A percentile compares a stretch with the other conserved stretches of the same genome.
Evolutionary conservation across 2,329 filamentous ascomycete genomes (phyloP).

Genomic region (Arthrobotrys megalospora): DNA sequence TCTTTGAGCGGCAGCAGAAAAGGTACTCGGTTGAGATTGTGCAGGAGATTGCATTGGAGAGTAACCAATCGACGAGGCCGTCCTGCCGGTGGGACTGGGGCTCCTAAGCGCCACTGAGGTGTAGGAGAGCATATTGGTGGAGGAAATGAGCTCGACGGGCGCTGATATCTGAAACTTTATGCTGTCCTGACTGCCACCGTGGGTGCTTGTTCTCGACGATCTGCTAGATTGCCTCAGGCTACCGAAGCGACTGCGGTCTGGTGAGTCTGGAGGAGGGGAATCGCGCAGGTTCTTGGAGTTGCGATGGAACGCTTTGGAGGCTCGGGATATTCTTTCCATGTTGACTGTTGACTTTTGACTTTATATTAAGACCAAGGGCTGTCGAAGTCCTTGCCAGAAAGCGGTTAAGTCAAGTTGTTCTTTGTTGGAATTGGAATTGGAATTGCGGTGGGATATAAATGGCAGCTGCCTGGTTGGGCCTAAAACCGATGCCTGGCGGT

Average conservation of each 20-base stretch:
- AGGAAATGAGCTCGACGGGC: conserved; percentile 88
- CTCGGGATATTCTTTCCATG: conserved; percentile 54
- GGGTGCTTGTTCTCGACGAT: conserved; percentile 12
- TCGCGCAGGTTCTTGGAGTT: conserved; percentile 58
- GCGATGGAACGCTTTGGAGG: conserved; percentile 55
- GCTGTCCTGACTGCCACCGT: conserved; percentile 29
- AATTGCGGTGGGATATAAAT: not conserved
- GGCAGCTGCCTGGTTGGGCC: conserved; percentile 51
- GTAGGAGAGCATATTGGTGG: conserved; percentile 96
- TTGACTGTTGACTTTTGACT: too few relatives aligned
- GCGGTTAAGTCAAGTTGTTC: not conserved
- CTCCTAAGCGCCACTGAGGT: conserved; percentile 78
- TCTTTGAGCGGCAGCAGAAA: conserved; percentile 8
- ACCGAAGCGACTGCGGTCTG: conserved; percentile 40
- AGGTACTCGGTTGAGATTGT: conserved; percentile 11
- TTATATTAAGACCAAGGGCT: not conserved
- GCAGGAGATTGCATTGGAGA: conserved; percentile 27
- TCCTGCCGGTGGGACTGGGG: conserved; percentile 50
- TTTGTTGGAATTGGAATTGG: not conserved
- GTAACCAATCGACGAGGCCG: conserved; percentile 48
- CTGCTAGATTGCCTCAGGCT: conserved; percentile 25
- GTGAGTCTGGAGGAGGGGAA: conserved; percentile 51
- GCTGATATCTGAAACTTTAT: conserved; percentile 78
- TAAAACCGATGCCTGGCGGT: not conserved
- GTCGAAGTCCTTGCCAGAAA: conserved; percentile 9